These are phyloP conservation scores for Trichosporon sp. DNA, from an alignment of 1,284 basidiomycete species.

Conservation along the genomic window DNA sequence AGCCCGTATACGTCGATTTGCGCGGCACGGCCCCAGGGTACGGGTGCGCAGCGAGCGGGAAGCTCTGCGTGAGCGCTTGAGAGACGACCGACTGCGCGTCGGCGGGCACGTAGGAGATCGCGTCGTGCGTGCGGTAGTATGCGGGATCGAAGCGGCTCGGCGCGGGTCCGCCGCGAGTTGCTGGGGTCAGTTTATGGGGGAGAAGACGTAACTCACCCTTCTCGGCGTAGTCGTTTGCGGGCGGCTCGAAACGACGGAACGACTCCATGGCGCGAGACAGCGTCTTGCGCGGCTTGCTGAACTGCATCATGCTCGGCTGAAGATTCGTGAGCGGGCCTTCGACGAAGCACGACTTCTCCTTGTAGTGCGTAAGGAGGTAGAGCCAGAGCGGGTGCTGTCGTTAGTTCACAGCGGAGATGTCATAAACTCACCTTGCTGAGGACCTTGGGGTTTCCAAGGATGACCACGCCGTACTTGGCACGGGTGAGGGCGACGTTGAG, in stretches of 20 bases:
- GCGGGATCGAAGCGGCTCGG: conserved; percentile 86
- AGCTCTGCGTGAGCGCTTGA: conserved; percentile 78
- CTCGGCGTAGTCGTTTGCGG: conserved; percentile 60
- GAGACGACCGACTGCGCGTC: conserved; percentile 90
- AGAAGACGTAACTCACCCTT: conserved; percentile 23
- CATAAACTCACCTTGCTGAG: conserved; percentile 76
- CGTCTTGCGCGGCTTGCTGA: conserved; percentile 86
- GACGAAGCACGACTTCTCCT: conserved; percentile 88
- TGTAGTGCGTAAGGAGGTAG: conserved; percentile 96
- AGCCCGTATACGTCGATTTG: conserved; percentile 60
- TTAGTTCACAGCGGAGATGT: neutral
- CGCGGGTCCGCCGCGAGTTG: conserved; percentile 58
- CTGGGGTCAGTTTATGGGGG: neutral
- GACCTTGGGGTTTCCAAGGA: conserved; percentile 97
- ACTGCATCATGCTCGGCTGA: conserved; percentile 97
- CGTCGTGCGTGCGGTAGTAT: conserved; percentile 93
- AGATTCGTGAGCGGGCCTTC: conserved; percentile 95
- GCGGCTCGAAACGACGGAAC: conserved; percentile 72
- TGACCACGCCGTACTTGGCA: conserved; percentile 96
- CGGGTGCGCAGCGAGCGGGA: conserved; percentile 56
- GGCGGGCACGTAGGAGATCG: conserved; percentile 87
- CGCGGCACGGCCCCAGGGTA: conserved; percentile 54
- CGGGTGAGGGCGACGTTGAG: conserved; percentile 95
- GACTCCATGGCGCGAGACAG: conserved; percentile 81
- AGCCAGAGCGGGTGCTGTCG: conserved; percentile 96